Evolutionary conservation across 495 filamentous ascomycete species (phyloP).

Genomic region (Neurospora discreta): DNA sequence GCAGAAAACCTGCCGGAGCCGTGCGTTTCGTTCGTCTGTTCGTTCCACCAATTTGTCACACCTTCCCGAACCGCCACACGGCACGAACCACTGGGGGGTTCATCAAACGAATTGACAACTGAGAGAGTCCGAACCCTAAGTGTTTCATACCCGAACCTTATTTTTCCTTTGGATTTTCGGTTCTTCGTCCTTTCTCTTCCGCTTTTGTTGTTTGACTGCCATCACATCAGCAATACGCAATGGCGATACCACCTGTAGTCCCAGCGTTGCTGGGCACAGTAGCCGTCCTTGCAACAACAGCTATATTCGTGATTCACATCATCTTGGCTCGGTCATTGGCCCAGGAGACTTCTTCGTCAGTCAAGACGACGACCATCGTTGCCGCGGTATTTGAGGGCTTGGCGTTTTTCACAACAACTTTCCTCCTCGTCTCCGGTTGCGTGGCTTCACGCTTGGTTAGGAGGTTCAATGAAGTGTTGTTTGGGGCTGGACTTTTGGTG

Average conservation of each 20-base stretch:
- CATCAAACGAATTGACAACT: neutral
- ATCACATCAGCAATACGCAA: slow-evolving; percentile 2
- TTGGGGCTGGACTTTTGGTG: slow-evolving; percentile 22
- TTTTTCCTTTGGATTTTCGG: neutral
- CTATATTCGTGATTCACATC: slow-evolving; percentile 27
- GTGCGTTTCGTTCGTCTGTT: neutral
- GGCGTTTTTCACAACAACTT: slow-evolving; percentile 19
- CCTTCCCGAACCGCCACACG: neutral
- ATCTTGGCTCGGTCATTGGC: slow-evolving; percentile 28
- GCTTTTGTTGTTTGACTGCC: neutral
- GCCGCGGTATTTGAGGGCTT: slow-evolving; percentile 24
- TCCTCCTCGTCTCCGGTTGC: slow-evolving; percentile 15
- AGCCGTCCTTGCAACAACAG: slow-evolving; percentile 29
- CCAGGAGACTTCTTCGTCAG: slow-evolving; percentile 18
- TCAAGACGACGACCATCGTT: slow-evolving; percentile 23
- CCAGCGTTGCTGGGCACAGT: slow-evolving; percentile 26
- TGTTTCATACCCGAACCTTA: neutral
- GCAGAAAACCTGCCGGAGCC: neutral
- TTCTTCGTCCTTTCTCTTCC: neutral
- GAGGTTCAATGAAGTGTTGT: slow-evolving; percentile 21
- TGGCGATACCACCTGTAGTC: slow-evolving; percentile 24
- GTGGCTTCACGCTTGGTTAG: slow-evolving; percentile 10
- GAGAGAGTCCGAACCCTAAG: neutral
- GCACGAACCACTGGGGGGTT: neutral
- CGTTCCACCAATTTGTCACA: too few species aligned